phyloP scores from a whole-genome alignment of 805 yeast species.

The Candida palmyrensis region DNA sequence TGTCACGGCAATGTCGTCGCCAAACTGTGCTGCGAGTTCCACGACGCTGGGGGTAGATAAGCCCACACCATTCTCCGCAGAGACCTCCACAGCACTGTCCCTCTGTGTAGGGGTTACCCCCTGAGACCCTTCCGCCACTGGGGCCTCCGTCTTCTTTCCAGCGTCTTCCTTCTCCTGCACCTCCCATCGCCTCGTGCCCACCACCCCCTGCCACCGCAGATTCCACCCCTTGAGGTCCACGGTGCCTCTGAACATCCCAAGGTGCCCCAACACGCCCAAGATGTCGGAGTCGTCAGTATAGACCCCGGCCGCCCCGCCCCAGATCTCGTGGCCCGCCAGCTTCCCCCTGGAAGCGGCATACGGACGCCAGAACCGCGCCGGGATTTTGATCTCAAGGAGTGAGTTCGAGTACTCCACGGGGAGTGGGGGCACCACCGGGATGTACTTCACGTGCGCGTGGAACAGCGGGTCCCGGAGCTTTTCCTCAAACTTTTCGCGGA shows the following conservation, averaged over 20 bases:
- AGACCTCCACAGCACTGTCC: no score
- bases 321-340: no score
- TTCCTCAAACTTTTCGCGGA: constrained; percentile 21
- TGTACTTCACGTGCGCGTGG: constrained; percentile 18
- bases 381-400: constrained; percentile 51
- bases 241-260: constrained; percentile 52
- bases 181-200: constrained; percentile 17
- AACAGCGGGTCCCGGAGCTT: constrained; percentile 18
- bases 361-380: constrained; percentile 37
- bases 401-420: constrained; percentile 31
- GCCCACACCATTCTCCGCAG: no score
- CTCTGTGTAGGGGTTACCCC: no score
- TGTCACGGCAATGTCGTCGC: constrained; percentile 52
- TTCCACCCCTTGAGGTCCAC: constrained; percentile 30
- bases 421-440: constrained; percentile 36
- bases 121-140: constrained; percentile 11
- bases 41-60: no score
- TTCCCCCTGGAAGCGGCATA: constrained; percentile 24
- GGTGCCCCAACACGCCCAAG: constrained; percentile 66
- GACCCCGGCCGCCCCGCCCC: constrained; percentile 81
- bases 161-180: constrained; percentile 17
- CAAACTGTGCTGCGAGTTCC: constrained; percentile 38
- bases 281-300: constrained; percentile 94
- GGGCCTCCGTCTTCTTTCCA: constrained; percentile 11
- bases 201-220: constrained; percentile 25